Conservation (phyloP, 768 basidiomycete genomes). For the Russula sp. region DNA sequence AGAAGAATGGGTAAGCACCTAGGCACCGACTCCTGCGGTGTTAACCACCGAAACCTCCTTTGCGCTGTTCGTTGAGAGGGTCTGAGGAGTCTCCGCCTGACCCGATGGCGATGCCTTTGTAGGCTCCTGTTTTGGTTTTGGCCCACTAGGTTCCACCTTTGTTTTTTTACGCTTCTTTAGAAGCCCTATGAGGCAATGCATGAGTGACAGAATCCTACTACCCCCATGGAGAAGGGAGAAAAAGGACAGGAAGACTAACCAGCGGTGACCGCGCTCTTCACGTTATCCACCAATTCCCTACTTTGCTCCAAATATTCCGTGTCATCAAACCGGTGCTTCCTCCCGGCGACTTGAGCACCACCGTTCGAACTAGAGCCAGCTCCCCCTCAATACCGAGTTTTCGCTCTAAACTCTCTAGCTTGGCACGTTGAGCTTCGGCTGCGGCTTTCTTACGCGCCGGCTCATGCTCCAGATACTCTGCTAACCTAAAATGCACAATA, state of each 20-base stretch:
- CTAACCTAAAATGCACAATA: conserved; percentile 50
- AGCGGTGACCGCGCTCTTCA: conserved; percentile 83
- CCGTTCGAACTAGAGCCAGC: conserved; percentile 37
- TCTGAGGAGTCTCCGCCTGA: background rate
- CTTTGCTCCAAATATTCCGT: conserved; percentile 90
- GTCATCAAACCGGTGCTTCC: conserved; percentile 90
- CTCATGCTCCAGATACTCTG: conserved; percentile 82
- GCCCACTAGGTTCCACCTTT: conserved; percentile 39
- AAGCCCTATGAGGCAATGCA: conserved; percentile 46
- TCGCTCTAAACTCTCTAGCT: conserved; percentile 80
- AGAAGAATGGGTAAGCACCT: background rate
- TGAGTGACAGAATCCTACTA: conserved; percentile 16
- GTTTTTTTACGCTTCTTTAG: conserved; percentile 76
- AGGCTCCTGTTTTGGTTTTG: conserved; percentile 2
- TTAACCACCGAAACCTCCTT: background rate
- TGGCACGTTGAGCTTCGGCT: conserved; percentile 72
- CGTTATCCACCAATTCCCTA: conserved; percentile 83
- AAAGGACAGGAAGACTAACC: conserved; percentile 48
- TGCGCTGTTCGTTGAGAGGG: background rate
- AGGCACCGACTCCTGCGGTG: conserved; percentile 13
- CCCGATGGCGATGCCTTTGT: background rate
- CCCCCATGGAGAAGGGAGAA: conserved; percentile 30
- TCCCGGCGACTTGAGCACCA: conserved; percentile 55
- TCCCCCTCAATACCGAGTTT: conserved; percentile 65
- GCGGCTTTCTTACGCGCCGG: conserved; percentile 77